Conservation (phyloP, 768 basidiomycete genomes). For the Leucosporidium yakuticum region DNA sequence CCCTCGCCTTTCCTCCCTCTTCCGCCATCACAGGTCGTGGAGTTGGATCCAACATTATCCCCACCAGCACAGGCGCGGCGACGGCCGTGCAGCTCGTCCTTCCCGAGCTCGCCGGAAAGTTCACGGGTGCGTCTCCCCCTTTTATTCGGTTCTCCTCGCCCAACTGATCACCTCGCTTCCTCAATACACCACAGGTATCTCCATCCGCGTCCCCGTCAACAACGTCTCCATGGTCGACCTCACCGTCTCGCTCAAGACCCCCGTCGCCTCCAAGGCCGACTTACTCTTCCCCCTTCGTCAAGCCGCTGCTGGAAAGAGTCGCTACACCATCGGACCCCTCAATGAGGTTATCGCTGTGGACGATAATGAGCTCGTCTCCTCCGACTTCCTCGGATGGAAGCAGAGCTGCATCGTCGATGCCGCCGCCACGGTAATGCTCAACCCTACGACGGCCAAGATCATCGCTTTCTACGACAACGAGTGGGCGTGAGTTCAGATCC, state of each 20-base stretch:
- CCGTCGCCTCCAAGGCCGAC: constrained; percentile 40
- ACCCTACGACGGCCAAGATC: constrained; percentile 41
- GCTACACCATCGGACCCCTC: constrained; percentile 19
- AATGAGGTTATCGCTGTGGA: constrained; percentile 39
- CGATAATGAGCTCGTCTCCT: constrained; percentile 44
- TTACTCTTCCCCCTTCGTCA: constrained; percentile 41
- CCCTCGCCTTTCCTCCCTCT: background rate
- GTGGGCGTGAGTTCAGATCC: background rate
- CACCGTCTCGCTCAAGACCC: constrained; percentile 40
- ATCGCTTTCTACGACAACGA: constrained; percentile 37
- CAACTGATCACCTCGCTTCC: no score
- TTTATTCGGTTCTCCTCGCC: background rate
- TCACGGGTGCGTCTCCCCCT: constrained; percentile 39
- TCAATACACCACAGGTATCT: constrained; percentile 38
- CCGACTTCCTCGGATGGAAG: constrained; percentile 41
- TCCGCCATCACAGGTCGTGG: background rate
- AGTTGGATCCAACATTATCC: constrained; percentile 43
- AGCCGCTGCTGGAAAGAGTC: constrained; percentile 27
- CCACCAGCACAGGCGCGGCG: constrained; percentile 43
- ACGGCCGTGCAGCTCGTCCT: constrained; percentile 44
- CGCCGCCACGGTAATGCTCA: constrained; percentile 41
- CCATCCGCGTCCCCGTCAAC: constrained; percentile 44
- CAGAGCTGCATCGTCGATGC: constrained; percentile 41
- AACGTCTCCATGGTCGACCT: constrained; percentile 45
- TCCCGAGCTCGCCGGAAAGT: constrained; percentile 44